Percentiles rank a stretch among this genome's conserved stretches.
phyloP scores from a whole-genome alignment of 2,329 filamentous ascomycete species.

The Zalaria obscura region DNA sequence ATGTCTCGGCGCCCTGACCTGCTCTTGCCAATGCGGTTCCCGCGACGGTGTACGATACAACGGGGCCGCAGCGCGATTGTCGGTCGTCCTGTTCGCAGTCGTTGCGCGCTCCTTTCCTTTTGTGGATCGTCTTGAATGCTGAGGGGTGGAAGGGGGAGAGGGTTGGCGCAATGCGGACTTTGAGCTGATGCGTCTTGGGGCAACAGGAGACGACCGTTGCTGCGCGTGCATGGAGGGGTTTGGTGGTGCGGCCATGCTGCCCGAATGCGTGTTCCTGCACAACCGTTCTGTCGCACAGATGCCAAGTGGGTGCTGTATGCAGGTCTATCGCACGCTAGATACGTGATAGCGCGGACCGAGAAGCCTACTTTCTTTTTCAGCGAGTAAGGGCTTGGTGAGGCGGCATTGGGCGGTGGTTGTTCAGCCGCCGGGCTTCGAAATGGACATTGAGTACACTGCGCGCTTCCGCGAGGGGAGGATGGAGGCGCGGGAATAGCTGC shows the following conservation, averaged over 20 bases:
- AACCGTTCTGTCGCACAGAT: neutral
- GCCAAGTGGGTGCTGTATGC: neutral
- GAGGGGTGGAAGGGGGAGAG: neutral
- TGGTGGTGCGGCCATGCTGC: neutral
- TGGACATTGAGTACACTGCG: no score
- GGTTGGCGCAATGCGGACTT: neutral
- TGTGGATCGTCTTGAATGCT: neutral
- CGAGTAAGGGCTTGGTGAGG: no score
- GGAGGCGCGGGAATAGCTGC: no score
- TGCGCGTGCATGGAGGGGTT: neutral
- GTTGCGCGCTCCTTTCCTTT: neutral
- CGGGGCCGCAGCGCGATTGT: neutral
- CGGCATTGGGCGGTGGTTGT: no score
- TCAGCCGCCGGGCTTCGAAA: no score
- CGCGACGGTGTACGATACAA: neutral
- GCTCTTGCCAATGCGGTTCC: neutral
- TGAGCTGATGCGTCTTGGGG: neutral
- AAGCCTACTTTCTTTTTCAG: no score
- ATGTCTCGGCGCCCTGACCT: constrained; percentile 20
- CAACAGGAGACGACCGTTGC: neutral
- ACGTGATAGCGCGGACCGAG: neutral
- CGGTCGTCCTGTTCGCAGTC: neutral
- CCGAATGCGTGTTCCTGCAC: neutral
- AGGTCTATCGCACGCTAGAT: neutral
- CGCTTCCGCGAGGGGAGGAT: no score